Evolutionary conservation across 495 filamentous ascomycete genomes (phyloP).

Genomic region (Podospora australis): DNA sequence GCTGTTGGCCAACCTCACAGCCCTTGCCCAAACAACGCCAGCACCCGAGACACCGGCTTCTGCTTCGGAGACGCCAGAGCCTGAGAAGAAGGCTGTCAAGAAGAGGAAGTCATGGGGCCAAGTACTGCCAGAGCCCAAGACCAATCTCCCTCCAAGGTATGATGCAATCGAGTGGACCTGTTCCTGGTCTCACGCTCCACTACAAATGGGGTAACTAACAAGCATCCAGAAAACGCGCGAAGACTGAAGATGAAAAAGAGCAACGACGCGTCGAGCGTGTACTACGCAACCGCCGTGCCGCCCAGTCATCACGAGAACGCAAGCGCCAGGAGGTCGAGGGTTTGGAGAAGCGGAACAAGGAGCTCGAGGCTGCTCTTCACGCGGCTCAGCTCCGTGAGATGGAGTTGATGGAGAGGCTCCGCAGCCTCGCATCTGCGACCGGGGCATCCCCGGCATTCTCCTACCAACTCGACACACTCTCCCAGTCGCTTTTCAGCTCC

Average conservation of each 20-base stretch:
- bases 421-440: constrained; percentile 45
- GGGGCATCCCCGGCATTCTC: constrained; percentile 17
- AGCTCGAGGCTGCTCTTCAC: constrained; percentile 58
- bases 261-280: constrained; percentile 96
- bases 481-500: constrained; percentile 44
- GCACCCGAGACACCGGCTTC: constrained; percentile 3
- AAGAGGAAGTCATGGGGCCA: constrained; percentile 99
- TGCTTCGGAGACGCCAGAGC: constrained; percentile 15
- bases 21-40: constrained; percentile 5
- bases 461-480: constrained; percentile 45
- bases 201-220: constrained; percentile 11
- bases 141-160: constrained; percentile 90
- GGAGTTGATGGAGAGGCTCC: constrained; percentile 58
- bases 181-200: background rate
- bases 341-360: constrained; percentile 69
- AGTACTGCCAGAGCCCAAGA: constrained; percentile 92
- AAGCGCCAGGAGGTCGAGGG: constrained; percentile 92
- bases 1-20: constrained; percentile 14
- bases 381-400: constrained; percentile 61
- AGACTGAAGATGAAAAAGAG: constrained; percentile 98
- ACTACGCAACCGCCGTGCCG: constrained; percentile 88
- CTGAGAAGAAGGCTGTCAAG: constrained; percentile 76
- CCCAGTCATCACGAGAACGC: constrained; percentile 91
- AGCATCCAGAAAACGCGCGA: constrained; percentile 76
- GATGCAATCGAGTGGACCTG: constrained; percentile 17